Base-by-base conservation (phyloP, 139 green algal species). In the Nannochloris sp. region DNA sequence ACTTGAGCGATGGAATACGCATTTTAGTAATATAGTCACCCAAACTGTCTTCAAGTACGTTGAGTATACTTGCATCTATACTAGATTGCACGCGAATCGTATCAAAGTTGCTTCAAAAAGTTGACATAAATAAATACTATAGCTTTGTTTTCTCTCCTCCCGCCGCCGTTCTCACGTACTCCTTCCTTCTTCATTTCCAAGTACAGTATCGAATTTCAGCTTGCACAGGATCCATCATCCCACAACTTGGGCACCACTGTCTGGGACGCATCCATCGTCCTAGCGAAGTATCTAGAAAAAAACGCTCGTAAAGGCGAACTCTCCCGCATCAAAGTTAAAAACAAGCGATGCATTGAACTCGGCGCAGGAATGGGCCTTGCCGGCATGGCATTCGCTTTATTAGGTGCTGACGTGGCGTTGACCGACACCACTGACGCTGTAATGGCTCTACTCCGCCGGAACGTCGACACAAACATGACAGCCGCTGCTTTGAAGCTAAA, bases 211-310 rank as follows among this genome's bases (percentile, higher is more conserved):
- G 65, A 47, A 3, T 61, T 92, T 5, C 71, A 74, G 4, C 62
- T 93, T 54, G 67, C 63, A 0, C 89, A 96, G 62, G 84, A 96
- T 64, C 90, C 90, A 0, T 82, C 74, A 61, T 86, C 78, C 0
- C 56, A 87, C 35, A 84, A 96, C 70, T 69, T 96, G 34, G 90
- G 90, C 15, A 95, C 84, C 2, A 95, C 90, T 5, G 90, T 96
- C 2, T 96, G 90, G 90, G 90, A 96, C 61, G 85, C 88, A 3
- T 90, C 77, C 37, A 93, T 96, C 2, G 89, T 97, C 2, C 61
- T 94, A 3, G 85, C 89, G n/a, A 97, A 97, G 47, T 96, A 77
- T 54, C 70, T 96, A 7, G 90, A 95, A 42, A 91, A 90, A 80
- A 90, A 96, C 60, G 73, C 80, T 23, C 71, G 75, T 6, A 86